Conservation (phyloP, 1,284 basidiomycete genomes). For the Xerocomus nothofagi region DNA sequence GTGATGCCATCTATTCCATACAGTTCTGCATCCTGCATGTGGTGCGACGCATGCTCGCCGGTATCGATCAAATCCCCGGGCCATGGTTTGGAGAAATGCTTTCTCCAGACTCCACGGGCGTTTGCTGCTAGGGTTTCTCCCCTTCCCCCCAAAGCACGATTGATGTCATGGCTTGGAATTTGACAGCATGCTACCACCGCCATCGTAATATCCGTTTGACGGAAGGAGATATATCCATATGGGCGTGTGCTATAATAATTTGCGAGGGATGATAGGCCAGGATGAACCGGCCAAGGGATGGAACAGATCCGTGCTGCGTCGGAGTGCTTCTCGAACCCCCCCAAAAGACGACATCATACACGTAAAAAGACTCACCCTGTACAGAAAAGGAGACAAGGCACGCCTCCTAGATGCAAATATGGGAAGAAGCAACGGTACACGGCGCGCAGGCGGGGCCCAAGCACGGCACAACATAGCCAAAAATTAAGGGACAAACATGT, state of each 20-base stretch:
- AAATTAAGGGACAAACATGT: neutral
- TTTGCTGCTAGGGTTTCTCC: no score
- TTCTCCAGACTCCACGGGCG: neutral
- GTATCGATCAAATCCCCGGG: neutral
- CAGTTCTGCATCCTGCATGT: no score
- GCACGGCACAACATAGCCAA: neutral
- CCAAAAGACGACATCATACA: constrained; percentile 6
- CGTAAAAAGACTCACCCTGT: constrained; percentile 7
- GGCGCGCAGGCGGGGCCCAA: neutral
- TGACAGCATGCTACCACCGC: neutral
- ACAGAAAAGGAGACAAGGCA: constrained; percentile 1
- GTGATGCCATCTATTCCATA: no score
- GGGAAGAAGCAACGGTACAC: neutral
- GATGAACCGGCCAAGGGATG: neutral
- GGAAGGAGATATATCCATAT: neutral
- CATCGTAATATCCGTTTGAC: neutral
- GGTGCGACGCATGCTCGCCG: neutral
- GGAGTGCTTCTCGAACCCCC: neutral
- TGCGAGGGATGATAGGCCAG: neutral
- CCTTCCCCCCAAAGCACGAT: no score
- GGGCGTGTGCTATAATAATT: neutral
- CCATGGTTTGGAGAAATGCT: no score
- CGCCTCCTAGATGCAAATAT: neutral
- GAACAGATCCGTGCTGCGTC: constrained; percentile 14
- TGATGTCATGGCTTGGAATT: neutral